phyloP scores from a whole-genome alignment of 2,329 filamentous ascomycete species.

The Penicillium sp. region DNA sequence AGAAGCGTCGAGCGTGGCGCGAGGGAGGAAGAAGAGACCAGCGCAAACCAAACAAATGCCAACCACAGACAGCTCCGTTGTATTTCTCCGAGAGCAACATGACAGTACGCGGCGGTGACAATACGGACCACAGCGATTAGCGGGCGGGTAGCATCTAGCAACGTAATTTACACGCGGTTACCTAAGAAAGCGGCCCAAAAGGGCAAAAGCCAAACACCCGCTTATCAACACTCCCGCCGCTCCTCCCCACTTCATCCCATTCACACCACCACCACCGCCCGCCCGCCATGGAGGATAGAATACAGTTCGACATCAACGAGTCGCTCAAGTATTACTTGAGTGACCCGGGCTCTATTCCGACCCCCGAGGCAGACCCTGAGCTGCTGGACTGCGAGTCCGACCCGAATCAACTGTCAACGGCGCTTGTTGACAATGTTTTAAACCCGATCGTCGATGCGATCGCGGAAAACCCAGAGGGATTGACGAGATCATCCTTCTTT shows the following conservation, averaged over 20 bases:
- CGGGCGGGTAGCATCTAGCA: constrained; percentile 10
- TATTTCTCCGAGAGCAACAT: constrained; percentile 22
- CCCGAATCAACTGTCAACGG: constrained; percentile 76
- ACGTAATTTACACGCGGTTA: constrained; percentile 15
- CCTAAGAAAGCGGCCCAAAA: constrained; percentile 23
- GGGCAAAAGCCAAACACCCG: constrained; percentile 38
- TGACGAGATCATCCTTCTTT: constrained; percentile 76
- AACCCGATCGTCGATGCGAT: constrained; percentile 93
- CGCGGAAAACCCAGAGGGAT: constrained; percentile 86
- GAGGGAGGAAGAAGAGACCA: not conserved
- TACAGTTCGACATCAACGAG: constrained; percentile 94
- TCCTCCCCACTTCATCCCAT: constrained; percentile 23
- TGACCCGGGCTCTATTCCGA: constrained; percentile 80
- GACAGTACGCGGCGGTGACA: constrained; percentile 14
- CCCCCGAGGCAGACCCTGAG: constrained; percentile 79
- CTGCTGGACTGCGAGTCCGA: constrained; percentile 93
- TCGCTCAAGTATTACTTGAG: constrained; percentile 96
- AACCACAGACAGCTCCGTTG: constrained; percentile 13
- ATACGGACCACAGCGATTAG: constrained; percentile 1
- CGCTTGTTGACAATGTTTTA: constrained; percentile 79
- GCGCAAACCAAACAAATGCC: constrained; percentile 8
- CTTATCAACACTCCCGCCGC: constrained; percentile 25
- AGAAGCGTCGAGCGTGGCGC: constrained; percentile 2
- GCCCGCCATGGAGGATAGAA: constrained; percentile 64
- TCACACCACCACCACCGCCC: constrained; percentile 6